Evolutionary conservation across 2,329 filamentous ascomycete genomes (phyloP).

Genomic region (Botryotinia calthae): DNA sequence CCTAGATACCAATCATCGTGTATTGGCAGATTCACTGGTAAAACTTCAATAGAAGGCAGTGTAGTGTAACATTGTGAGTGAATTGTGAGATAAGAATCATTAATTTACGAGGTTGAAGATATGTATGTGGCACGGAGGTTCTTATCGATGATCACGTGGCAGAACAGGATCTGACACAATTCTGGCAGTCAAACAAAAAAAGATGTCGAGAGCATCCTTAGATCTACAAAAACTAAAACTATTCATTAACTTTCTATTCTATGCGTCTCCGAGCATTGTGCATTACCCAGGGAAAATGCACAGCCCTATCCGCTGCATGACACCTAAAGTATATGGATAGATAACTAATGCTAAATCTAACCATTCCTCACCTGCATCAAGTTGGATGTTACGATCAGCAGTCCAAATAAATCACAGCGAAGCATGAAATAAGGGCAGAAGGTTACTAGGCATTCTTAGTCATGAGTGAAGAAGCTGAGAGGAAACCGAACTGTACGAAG

Average conservation of each 20-base stretch:
- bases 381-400: not conserved
- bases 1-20: not conserved
- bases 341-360: not conserved
- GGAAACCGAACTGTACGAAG: not conserved
- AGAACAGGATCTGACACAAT: not conserved
- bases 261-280: not conserved
- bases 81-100: not conserved
- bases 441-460: no score
- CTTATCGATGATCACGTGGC: constrained; percentile 16
- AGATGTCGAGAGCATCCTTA: not conserved
- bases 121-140: not conserved
- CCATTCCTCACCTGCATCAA: not conserved
- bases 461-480: not conserved
- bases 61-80: not conserved
- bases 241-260: no score
- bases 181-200: not conserved
- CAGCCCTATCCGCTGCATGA: not conserved
- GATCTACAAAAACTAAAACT: not conserved
- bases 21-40: not conserved
- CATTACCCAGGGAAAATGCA: not conserved
- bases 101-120: not conserved
- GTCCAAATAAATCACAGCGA: not conserved
- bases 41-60: not conserved
- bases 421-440: not conserved
- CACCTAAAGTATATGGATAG: not conserved